phyloP scores from a whole-genome alignment of 768 basidiomycete genomes.

The Pisolithus marmoratus region DNA sequence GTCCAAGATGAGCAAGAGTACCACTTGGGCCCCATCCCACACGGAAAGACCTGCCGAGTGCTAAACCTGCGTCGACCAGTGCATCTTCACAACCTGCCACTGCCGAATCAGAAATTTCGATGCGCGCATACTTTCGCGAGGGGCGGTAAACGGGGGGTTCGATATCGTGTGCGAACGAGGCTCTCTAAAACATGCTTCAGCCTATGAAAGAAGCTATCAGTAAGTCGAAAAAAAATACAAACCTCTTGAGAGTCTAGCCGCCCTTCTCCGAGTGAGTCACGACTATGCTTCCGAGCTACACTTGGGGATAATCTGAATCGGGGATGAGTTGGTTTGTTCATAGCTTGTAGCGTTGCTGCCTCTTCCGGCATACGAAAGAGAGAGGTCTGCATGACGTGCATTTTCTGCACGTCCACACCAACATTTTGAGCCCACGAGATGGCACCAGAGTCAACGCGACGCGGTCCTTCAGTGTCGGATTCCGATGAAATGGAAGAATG shows the following conservation, averaged over 20 bases:
- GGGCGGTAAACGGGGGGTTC: conserved; percentile 65
- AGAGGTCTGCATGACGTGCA: conserved; percentile 92
- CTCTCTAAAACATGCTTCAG: conserved; percentile 41
- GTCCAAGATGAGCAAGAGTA: conserved; percentile 68
- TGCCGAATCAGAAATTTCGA: conserved; percentile 61
- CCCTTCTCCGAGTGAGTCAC: conserved; percentile 73
- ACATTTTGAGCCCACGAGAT: conserved; percentile 69
- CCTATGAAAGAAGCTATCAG: background rate
- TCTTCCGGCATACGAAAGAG: conserved; percentile 77
- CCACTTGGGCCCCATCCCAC: conserved; percentile 89
- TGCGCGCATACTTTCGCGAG: conserved; percentile 75
- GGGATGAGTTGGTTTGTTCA: conserved; percentile 37
- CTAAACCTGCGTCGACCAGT: conserved; percentile 76
- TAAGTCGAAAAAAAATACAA: conserved; percentile 16
- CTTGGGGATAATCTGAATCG: conserved; percentile 33
- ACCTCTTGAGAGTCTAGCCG: conserved; percentile 60
- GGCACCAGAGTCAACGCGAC: conserved; percentile 41
- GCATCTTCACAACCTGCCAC: conserved; percentile 59
- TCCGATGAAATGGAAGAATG: conserved; percentile 22
- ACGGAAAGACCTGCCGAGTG: conserved; percentile 82
- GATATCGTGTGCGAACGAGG: conserved; percentile 73
- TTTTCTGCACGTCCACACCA: conserved; percentile 79
- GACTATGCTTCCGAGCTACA: conserved; percentile 64
- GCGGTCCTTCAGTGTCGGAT: conserved; percentile 14
- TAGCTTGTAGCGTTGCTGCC: conserved; percentile 54